Evolutionary conservation across 805 yeast genomes (phyloP), one percentile per base, ranked within the genome.

Genomic region (Yamadazyma takamatsuzukensis): DNA sequence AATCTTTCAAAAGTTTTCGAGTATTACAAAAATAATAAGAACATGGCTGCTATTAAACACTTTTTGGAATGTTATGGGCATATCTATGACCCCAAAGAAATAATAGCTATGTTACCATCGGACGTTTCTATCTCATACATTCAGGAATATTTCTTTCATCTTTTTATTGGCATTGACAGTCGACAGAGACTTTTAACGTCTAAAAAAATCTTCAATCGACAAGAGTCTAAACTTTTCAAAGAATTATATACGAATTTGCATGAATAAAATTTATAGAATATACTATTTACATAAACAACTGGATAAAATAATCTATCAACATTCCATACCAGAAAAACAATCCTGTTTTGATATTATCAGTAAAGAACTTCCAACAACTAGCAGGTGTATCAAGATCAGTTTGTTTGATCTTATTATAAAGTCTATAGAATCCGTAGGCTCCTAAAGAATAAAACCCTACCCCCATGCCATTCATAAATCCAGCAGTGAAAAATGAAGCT

Each of bases 311-410:
- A 53, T 84, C 94, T 28, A 80, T 41, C 27, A 80, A 52, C 45
- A 84, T 70, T 6, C 90, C 93, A 23, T 66, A 55, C 62, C 83
- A 74, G 41, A 84, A 68, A 27, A 73, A 72, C 50, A 78, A 68
- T 0, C 93, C 94, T 2, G 95, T 84, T 36, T 69, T 68, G 46
- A 89, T 83, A 54, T 90, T 93, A 24, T 77, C 74, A 12, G 69
- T 69, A 54, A 93, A 93, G 56, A 80, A 76, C 35, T 70, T 68
- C 88, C 97, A 85, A 60, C 99, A 93, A 48, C 78, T 72, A 19
- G 59, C 66, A 10, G 96, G 96, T 46, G 76, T 64, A 53, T 93
- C 85, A 37, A 93, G 67, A 53, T 93, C 76, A 6, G 89, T 97
- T 12, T 62, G 68, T 34, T 61, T 65, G 46, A 89, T 82, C 83